phyloP scores from a whole-genome alignment of 2,329 filamentous ascomycete species.

The Aspergillus floridensis region DNA sequence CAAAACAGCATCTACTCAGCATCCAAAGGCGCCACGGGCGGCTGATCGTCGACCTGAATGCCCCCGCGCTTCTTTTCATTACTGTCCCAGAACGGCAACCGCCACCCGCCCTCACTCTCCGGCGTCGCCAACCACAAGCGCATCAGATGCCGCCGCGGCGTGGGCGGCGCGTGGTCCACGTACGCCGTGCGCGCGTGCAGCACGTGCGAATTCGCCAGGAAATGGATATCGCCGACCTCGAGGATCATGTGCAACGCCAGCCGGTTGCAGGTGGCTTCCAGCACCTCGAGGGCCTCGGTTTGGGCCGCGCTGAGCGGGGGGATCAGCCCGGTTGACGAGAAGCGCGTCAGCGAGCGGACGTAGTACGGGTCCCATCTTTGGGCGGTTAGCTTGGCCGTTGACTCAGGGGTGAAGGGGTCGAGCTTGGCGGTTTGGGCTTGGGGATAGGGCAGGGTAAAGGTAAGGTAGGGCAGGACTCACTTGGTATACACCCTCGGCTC shows the following conservation, averaged over 20 bases:
- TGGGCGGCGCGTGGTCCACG: conserved; percentile 66
- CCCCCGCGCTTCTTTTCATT: conserved; percentile 83
- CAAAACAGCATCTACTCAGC: conserved; percentile 59
- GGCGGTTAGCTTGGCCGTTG: neutral
- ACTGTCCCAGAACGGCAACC: conserved; percentile 75
- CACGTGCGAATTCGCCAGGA: conserved; percentile 75
- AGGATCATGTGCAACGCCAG: conserved; percentile 80
- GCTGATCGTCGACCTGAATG: conserved; percentile 79
- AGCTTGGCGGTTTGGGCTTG: too few species aligned
- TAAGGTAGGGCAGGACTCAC: conserved; percentile 30
- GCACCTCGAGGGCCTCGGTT: conserved; percentile 62
- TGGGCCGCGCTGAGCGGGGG: conserved; percentile 70
- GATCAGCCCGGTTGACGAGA: conserved; percentile 69
- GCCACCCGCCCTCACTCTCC: conserved; percentile 80
- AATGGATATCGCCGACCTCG: conserved; percentile 85
- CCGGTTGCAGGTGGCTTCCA: conserved; percentile 73
- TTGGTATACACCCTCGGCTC: conserved; percentile 68
- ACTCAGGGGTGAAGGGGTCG: too few species aligned
- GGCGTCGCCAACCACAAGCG: conserved; percentile 81
- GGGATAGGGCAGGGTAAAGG: neutral
- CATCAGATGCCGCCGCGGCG: conserved; percentile 73
- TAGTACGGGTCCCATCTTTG: conserved; percentile 80
- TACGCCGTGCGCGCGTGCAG: conserved; percentile 81
- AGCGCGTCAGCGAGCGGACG: conserved; percentile 70
- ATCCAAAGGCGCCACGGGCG: conserved; percentile 72